phyloP scores from a whole-genome alignment of 225 moss, liverwort and hornwort genomes.

The Marchantia polymorpha region DNA sequence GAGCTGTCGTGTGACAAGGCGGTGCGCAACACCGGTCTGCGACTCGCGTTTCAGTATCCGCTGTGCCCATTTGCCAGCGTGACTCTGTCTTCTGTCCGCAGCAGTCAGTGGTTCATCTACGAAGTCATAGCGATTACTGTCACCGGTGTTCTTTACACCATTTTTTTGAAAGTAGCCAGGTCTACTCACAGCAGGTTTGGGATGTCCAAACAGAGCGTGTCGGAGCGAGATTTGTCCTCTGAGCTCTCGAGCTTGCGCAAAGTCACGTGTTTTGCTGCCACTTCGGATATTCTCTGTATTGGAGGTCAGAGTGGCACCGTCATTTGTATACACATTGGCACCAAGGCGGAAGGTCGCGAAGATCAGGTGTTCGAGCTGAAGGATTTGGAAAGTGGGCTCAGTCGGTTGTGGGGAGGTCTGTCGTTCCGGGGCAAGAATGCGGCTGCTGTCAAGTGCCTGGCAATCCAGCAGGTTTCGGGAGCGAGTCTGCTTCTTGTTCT shows the following conservation, averaged over 20 bases:
- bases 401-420: slow-evolving; percentile 78
- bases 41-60: slow-evolving; percentile 32
- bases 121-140: slow-evolving; percentile 34
- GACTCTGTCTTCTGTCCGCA: slow-evolving; percentile 19
- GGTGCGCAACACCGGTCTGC: slow-evolving; percentile 35
- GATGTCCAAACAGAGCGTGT: slow-evolving; percentile 31
- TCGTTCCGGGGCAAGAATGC: slow-evolving; percentile 80
- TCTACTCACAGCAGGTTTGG: slow-evolving; percentile 30
- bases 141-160: slow-evolving; percentile 36
- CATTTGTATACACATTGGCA: slow-evolving; percentile 31
- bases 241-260: slow-evolving; percentile 33
- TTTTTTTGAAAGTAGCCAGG: slow-evolving; percentile 27
- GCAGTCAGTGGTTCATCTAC: slow-evolving; percentile 26
- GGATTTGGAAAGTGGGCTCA: slow-evolving; percentile 80
- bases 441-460: slow-evolving; percentile 63
- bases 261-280: slow-evolving; percentile 42
- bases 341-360: slow-evolving; percentile 19
- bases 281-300: slow-evolving; percentile 36
- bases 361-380: slow-evolving; percentile 69
- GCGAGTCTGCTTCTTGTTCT: slow-evolving; percentile 61
- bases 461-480: slow-evolving; percentile 51
- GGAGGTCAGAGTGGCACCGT: slow-evolving; percentile 49
- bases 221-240: slow-evolving; percentile 29
- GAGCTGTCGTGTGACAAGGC: slow-evolving; percentile 35
- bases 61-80: slow-evolving; percentile 47